Evolutionary conservation across 345 rosid genomes (phyloP).

Genomic region (Litchi chinensis): DNA sequence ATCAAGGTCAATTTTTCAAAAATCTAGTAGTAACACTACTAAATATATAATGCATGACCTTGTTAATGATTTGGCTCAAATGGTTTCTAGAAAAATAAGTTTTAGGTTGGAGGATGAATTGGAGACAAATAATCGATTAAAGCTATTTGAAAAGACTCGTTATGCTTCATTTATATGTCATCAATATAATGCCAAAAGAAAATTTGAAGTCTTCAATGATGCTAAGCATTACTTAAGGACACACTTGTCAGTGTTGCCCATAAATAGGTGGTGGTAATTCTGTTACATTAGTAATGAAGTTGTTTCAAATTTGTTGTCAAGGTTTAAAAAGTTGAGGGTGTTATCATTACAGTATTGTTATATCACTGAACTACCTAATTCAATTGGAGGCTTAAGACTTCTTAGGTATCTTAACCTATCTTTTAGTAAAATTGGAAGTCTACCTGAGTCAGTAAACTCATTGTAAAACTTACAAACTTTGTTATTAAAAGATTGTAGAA

Average conservation of each 20-base stretch:
- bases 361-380: neutral
- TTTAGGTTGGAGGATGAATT: constrained; percentile 2
- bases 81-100: neutral
- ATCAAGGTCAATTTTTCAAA: constrained; percentile 6
- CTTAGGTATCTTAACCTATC: neutral
- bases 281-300: neutral
- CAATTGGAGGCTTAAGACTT: neutral
- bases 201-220: no score
- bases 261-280: no score
- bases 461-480: neutral
- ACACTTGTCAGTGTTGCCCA: neutral
- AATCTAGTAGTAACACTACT: neutral
- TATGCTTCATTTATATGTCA: no score
- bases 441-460: neutral
- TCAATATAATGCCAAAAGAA: no score
- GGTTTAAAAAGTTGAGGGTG: neutral
- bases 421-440: no score
- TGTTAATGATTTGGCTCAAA: constrained; percentile 16
- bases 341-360: neutral
- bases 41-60: constrained; percentile 24
- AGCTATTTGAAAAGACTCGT: neutral
- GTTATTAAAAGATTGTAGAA: neutral
- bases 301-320: neutral
- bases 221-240: neutral
- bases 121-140: neutral